Conservation (phyloP, 192 early-diverging fungal species). For the Linnemannia exigua region DNA sequence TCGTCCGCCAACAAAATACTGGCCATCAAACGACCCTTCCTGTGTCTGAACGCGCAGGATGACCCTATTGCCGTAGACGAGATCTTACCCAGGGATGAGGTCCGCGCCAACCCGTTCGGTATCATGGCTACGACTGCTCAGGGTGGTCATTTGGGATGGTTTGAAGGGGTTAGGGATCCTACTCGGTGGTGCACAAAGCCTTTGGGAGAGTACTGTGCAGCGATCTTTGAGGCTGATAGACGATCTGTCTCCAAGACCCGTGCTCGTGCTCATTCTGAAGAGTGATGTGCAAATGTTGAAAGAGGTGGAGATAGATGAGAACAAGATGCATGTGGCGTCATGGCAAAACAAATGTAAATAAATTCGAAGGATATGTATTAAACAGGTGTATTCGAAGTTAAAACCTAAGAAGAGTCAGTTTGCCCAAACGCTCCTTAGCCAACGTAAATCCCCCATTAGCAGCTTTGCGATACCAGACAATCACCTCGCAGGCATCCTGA, state of each 20-base stretch:
- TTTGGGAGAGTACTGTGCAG: slow-evolving; percentile 75
- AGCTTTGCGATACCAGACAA: too few species aligned
- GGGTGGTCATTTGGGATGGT: slow-evolving; percentile 97
- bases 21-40: slow-evolving; percentile 79
- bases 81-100: slow-evolving; percentile 80
- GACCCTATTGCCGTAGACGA: slow-evolving; percentile 86
- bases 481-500: too few species aligned
- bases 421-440: too few species aligned
- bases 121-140: slow-evolving; percentile 82
- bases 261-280: background rate
- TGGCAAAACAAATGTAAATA: too few species aligned
- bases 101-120: slow-evolving; percentile 81
- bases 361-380: too few species aligned
- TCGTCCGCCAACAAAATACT: slow-evolving; percentile 72
- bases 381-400: too few species aligned
- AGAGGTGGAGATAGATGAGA: too few species aligned
- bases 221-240: slow-evolving; percentile 63
- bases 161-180: slow-evolving; percentile 66
- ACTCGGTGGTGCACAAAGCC: slow-evolving; percentile 77
- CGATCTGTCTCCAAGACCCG: slow-evolving; percentile 29
- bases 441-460: too few species aligned
- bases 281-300: too few species aligned
- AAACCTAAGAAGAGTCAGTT: too few species aligned
- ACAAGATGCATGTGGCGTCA: too few species aligned
- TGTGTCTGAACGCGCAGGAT: slow-evolving; percentile 87